Percentiles rank a stretch among this genome's conserved stretches.
Conservation (phyloP, 148 eudicot genomes). For the Heliamphora exappendiculata region DNA sequence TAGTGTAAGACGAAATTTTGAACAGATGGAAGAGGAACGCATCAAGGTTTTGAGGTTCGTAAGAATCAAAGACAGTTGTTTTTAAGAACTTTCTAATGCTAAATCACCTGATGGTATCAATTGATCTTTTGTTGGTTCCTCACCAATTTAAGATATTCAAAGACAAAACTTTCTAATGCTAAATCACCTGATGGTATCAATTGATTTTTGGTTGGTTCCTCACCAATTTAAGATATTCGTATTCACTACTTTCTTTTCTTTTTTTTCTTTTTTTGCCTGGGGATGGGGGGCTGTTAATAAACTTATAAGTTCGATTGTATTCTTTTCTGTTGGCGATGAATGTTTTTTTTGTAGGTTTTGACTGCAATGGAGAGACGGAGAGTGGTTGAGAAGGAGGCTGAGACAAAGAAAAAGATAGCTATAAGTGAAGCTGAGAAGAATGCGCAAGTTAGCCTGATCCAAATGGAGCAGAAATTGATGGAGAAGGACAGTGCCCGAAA, state of each 20-base stretch:
- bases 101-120: not conserved
- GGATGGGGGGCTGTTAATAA: no score
- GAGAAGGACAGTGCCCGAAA: conserved; percentile 79
- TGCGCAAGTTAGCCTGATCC: conserved; percentile 80
- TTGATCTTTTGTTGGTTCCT: no score
- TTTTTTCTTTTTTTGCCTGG: not conserved
- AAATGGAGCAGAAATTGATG: conserved; percentile 87
- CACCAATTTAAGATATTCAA: no score
- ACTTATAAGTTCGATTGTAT: not conserved
- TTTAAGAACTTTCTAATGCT: not conserved
- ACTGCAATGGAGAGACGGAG: conserved; percentile 86
- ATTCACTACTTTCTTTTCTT: not conserved
- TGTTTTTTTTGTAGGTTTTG: conserved; percentile 45
- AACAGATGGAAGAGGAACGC: conserved; percentile 96
- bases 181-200: not conserved
- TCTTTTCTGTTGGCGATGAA: conserved; percentile 5
- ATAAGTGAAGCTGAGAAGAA: conserved; percentile 90
- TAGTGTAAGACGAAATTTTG: conserved; percentile 76
- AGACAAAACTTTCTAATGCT: not conserved
- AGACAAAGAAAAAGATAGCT: conserved; percentile 88
- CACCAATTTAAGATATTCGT: no score
- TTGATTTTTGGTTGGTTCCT: no score
- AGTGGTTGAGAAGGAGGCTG: conserved; percentile 93
- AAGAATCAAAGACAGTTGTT: not conserved
- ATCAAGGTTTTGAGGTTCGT: conserved; percentile 85